phyloP scores from a whole-genome alignment of 179 eudicot genomes.

The Pouteria campechiana region DNA sequence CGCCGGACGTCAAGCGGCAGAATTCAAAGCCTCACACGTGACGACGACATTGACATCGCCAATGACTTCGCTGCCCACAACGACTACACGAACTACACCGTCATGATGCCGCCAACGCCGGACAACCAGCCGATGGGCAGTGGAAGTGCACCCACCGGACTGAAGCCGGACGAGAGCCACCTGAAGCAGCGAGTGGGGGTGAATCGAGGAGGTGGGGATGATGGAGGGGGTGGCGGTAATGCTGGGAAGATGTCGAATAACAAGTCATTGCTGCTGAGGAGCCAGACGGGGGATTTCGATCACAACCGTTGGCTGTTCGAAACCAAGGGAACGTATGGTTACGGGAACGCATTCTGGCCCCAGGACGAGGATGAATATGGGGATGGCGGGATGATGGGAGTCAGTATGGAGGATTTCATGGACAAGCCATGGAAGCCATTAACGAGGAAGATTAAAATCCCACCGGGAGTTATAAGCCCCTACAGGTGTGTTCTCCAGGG shows the following conservation, averaged over 20 bases:
- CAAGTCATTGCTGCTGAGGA: slow-evolving; percentile 69
- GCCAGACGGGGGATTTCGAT: slow-evolving; percentile 74
- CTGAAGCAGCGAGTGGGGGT: neutral
- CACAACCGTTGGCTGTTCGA: slow-evolving; percentile 90
- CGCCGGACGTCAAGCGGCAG: slow-evolving; percentile 57
- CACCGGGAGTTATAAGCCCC: slow-evolving; percentile 66
- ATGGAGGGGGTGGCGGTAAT: slow-evolving; percentile 2
- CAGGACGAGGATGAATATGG: slow-evolving; percentile 48
- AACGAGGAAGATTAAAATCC: slow-evolving; percentile 55
- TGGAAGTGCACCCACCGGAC: neutral
- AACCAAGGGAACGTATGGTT: slow-evolving; percentile 79
- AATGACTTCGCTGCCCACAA: slow-evolving; percentile 27
- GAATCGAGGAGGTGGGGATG: neutral
- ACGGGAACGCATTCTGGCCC: slow-evolving; percentile 80
- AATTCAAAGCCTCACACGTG: slow-evolving; percentile 32
- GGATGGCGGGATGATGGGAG: slow-evolving; percentile 38
- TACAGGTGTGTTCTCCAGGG: slow-evolving; percentile 51
- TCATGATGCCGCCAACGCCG: slow-evolving; percentile 70
- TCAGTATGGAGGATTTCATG: slow-evolving; percentile 56
- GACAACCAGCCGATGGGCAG: slow-evolving; percentile 47
- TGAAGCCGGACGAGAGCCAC: slow-evolving; percentile 19
- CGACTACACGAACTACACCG: slow-evolving; percentile 49
- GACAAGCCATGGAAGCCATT: slow-evolving; percentile 98
- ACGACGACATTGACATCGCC: slow-evolving; percentile 39
- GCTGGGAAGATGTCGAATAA: slow-evolving; percentile 33